Evolutionary conservation across 2,329 filamentous ascomycete genomes (phyloP), one percentile per base, ranked within the genome.

Genomic region (Aspergillus alliaceus): DNA sequence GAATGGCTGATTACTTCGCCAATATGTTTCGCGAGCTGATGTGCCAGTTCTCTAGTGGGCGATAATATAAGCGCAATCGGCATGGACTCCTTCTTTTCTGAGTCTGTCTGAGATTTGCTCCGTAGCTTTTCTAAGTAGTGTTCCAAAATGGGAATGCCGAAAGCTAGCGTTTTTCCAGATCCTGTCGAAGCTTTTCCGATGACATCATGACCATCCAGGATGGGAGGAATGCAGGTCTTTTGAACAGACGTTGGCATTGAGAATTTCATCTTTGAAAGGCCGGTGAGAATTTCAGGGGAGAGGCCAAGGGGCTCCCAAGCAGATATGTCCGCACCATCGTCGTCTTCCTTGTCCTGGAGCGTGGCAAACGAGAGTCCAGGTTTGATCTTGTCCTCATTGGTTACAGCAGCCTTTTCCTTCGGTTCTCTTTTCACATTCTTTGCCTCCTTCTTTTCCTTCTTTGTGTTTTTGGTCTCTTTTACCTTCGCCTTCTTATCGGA

Each of bases 111-210:
- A 14, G 53, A 55, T 31, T 66, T 65, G 46, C 65, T 63, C 3
- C 62, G 62, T 53, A 72, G 73, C 55, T 70, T 69, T 58, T 84
- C 82, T 6, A 99, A 76, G 81, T 89, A 97, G 54, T 84, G 82
- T 73, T 99, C 93, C 9, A 98, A 80, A 55, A 99, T 95, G 0
- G 95, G 95, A 60, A 99, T 92, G 1, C 89, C 91, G 73, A 96
- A 99, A 0, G 95, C 93, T 44, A 99, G 79, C 0, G 95, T 99
- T 77, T 99, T 99, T 66, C 95, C 95, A 14, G 95, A 98, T 63
- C 95, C 95, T 0, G 95, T 99, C 11, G 93, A 89, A 2, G 95
- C 95, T 77, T 99, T 99, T 40, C 95, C 95, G 62, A 99, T 90
- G 15, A 98, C 89, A 74, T 99, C 93, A 70, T 90, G 90, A 0